Base-by-base conservation (phyloP, 2,329 filamentous ascomycete species). In the Fusarium staphyleae region DNA sequence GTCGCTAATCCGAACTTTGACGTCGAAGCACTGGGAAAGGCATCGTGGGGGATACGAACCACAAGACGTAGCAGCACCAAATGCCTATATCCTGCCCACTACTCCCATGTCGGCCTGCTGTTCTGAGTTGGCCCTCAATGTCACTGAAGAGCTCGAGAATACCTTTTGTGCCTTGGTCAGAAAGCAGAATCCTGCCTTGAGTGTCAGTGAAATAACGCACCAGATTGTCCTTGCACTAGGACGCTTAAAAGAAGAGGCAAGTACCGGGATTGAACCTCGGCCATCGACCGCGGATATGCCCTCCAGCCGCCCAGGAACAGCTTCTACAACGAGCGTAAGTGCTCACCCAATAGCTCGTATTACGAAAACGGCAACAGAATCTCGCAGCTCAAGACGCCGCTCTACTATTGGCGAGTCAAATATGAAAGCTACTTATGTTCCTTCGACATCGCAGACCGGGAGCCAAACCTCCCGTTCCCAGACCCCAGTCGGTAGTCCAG, bases 141-240 rank as follows among this genome's bases (percentile, higher is more conserved):
- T 78, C 9, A 75, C 75, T 3, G 70, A 77, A 16, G 78, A 80
- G 55, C 69, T 85, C 10, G 73, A 78, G 15, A 72, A 70, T 40
- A 74, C 72, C 7, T 85, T 85, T 55, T 85, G 82, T 60, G 73
- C 77, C 3, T 66, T 84, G 3, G 70, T 76, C 5, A 74, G 81
- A 57, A 73, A 70, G 42, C 69, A 66, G 8, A 73, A 77, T 18
- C 66, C 67, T 13, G 65, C 72, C 3, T 66, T 85, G 15, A 69
- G 73, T 14, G 69, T 75, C 24, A 77, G 82, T 14, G 70, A 69
- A 32, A 75, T 85, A 7, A 65, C 78, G 6, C 74, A 79, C 49
- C 75, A 75, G 15, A 75, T 84, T 19, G 76, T 82, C 69, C 66
- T 69, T 3, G 69, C 54, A 15, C 64, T 74, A 16, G 61, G 46